phyloP scores from a whole-genome alignment of 192 early-diverging fungal genomes.

The Mortierella claussenii region DNA sequence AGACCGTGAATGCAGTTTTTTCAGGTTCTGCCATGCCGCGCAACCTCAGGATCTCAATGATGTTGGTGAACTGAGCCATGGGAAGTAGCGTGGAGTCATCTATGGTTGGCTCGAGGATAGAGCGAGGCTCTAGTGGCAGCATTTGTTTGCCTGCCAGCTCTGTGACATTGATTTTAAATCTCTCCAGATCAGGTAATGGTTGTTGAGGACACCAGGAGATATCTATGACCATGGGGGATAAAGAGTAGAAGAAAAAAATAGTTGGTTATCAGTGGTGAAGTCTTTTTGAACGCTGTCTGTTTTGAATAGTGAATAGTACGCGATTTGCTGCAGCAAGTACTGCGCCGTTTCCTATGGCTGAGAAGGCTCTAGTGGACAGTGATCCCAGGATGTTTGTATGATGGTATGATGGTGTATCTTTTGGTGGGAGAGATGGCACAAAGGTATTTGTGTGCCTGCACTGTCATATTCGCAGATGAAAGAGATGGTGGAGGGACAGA shows the following conservation, averaged over 20 bases:
- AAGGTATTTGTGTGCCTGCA: too few relatives aligned
- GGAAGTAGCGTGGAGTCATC: slow-evolving; percentile 1
- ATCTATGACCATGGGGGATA: slow-evolving; percentile 2
- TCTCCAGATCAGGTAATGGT: slow-evolving; percentile 15
- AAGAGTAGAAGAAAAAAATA: background rate
- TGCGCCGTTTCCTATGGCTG: too few relatives aligned
- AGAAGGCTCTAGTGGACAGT: too few relatives aligned
- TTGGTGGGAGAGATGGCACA: too few relatives aligned
- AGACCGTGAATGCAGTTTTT: slow-evolving; percentile 53
- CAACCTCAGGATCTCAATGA: slow-evolving; percentile 12
- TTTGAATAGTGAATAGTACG: too few relatives aligned
- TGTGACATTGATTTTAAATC: slow-evolving; percentile 23
- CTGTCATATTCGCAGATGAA: too few relatives aligned
- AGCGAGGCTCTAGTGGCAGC: slow-evolving; percentile 60
- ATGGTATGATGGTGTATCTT: too few relatives aligned
- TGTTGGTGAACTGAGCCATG: slow-evolving; percentile 1
- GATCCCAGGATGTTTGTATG: too few relatives aligned
- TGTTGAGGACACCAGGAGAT: slow-evolving; percentile 13
- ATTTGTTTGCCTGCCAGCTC: slow-evolving; percentile 61
- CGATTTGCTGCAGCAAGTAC: too few relatives aligned
- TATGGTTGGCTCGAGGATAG: slow-evolving; percentile 41
- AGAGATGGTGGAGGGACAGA: too few relatives aligned
- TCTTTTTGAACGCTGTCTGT: background rate
- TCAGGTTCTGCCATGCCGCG: background rate
- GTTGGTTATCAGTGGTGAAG: background rate